Evolutionary conservation across 352 stramenopile species (phyloP).

Genomic region (Phytopythium montanum): DNA sequence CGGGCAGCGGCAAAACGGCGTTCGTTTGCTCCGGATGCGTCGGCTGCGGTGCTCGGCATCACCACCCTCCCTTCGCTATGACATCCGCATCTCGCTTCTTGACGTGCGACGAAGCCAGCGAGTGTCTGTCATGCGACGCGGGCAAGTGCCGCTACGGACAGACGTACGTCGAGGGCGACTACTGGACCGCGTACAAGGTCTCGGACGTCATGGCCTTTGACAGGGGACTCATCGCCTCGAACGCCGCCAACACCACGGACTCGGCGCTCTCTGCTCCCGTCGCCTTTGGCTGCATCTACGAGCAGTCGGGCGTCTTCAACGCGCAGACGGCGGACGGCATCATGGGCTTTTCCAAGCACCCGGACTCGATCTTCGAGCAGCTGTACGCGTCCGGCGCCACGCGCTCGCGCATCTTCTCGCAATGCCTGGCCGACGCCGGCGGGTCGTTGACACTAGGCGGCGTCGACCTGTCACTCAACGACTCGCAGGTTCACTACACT

Average conservation of each 20-base stretch:
- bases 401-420: slow-evolving; percentile 85
- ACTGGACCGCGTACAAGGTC: slow-evolving; percentile 90
- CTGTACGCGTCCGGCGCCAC: slow-evolving; percentile 85
- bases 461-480: slow-evolving; percentile 64
- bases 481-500: slow-evolving; percentile 83
- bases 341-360: slow-evolving; percentile 93
- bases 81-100: slow-evolving; percentile 46
- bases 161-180: slow-evolving; percentile 92
- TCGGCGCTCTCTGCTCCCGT: slow-evolving; percentile 41
- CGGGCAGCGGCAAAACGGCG: slow-evolving; percentile 93
- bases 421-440: slow-evolving; percentile 90
- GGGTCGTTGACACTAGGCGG: slow-evolving; percentile 93
- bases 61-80: slow-evolving; percentile 68
- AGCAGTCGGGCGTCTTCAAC: slow-evolving; percentile 89
- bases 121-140: slow-evolving; percentile 26
- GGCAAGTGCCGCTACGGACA: slow-evolving; percentile 89
- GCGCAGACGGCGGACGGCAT: slow-evolving; percentile 94
- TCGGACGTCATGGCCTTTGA: slow-evolving; percentile 65
- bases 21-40: slow-evolving; percentile 93
- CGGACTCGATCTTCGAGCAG: slow-evolving; percentile 91
- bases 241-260: background rate
- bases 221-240: background rate
- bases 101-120: slow-evolving; percentile 32
- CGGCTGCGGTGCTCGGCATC: slow-evolving; percentile 85
- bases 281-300: slow-evolving; percentile 94